Conservation (phyloP, 2,329 filamentous ascomycete species). For the Beauveria pseudobassiana region DNA sequence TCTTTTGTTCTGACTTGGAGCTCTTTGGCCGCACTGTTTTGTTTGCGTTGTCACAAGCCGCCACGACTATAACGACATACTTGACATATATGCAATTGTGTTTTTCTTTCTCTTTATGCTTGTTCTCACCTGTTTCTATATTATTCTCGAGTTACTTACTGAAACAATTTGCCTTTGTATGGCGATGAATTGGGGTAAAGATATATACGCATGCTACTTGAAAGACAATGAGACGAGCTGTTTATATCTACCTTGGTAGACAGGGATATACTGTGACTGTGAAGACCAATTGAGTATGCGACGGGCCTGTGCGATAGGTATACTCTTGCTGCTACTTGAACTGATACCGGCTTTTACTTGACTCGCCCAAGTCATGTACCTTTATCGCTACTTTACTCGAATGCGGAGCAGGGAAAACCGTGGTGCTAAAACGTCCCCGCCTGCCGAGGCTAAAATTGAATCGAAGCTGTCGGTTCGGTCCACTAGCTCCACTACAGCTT, state of each 20-base stretch:
- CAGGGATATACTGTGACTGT: neutral
- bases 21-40: neutral
- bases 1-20: neutral
- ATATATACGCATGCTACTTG: neutral
- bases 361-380: too few species aligned
- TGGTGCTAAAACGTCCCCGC: neutral
- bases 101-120: neutral
- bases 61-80: constrained; percentile 8
- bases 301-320: neutral
- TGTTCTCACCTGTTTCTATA: neutral
- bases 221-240: neutral
- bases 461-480: neutral
- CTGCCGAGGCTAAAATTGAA: neutral
- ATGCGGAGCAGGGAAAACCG: neutral
- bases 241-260: neutral
- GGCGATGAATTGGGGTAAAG: neutral
- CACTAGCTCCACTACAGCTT: too few species aligned
- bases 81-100: constrained; percentile 2
- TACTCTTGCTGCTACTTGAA: neutral
- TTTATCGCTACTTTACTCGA: neutral
- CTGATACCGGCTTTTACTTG: too few species aligned
- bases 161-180: neutral
- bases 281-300: neutral
- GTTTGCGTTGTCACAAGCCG: neutral
- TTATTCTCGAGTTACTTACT: neutral